These are phyloP conservation scores for Mycena rebaudengoi DNA, from an alignment of 768 basidiomycete species.

Conservation along the genomic window DNA sequence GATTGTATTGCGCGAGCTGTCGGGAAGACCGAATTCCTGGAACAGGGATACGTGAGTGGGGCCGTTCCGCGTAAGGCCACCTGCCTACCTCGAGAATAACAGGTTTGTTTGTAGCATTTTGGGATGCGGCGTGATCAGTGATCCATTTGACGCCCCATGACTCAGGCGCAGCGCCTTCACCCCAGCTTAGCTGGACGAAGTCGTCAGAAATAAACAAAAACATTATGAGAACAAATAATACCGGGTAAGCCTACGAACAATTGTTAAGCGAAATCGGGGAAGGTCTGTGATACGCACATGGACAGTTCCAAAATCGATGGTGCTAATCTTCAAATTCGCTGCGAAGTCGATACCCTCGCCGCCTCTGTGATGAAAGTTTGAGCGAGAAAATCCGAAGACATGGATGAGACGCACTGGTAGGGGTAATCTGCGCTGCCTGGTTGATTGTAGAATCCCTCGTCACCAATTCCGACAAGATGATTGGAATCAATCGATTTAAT, in stretches of 20 bases:
- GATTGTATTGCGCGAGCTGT: slow-evolving; percentile 48
- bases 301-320: slow-evolving; percentile 74
- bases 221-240: too few relatives aligned
- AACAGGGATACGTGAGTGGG: too few relatives aligned
- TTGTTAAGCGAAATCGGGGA: too few relatives aligned
- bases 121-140: slow-evolving; percentile 61
- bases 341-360: slow-evolving; percentile 68
- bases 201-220: too few relatives aligned
- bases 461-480: slow-evolving; percentile 69
- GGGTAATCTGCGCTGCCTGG: slow-evolving; percentile 58
- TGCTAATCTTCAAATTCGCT: slow-evolving; percentile 61
- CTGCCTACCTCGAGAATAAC: slow-evolving; percentile 72
- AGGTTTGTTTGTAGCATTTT: slow-evolving; percentile 62
- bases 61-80: too few relatives aligned
- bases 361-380: slow-evolving; percentile 44
- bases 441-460: slow-evolving; percentile 71
- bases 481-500: slow-evolving; percentile 71
- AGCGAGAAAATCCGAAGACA: too few relatives aligned
- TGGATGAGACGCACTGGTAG: slow-evolving; percentile 54
- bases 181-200: slow-evolving; percentile 55
- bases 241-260: too few relatives aligned
- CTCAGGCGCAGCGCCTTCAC: slow-evolving; percentile 54
- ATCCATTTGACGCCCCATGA: slow-evolving; percentile 71
- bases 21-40: slow-evolving; percentile 70
- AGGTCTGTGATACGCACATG: too few relatives aligned